Percentiles rank a stretch among this genome's conserved stretches.
phyloP scores from a whole-genome alignment of 2,329 filamentous ascomycete genomes.

The Colletotrichum viniferum region DNA sequence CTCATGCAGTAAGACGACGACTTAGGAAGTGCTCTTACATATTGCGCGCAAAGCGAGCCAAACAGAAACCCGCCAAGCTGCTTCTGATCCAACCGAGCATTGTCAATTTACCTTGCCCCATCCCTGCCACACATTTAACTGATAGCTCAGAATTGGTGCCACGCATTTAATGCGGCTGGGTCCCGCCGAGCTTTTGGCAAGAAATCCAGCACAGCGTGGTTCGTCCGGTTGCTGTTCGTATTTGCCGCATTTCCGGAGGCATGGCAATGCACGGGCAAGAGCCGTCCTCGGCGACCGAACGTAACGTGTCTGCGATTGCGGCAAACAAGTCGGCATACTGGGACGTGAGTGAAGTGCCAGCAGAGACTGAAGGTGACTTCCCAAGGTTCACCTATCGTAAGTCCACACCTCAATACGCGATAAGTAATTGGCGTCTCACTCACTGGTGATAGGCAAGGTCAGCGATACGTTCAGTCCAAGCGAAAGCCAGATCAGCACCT shows the following conservation, averaged over 20 bases:
- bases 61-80: not conserved
- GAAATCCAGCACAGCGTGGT: not conserved
- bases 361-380: not conserved
- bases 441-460: not conserved
- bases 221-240: fast-evolving
- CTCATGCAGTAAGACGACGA: not conserved
- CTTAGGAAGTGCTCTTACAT: not conserved
- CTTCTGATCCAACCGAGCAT: not conserved
- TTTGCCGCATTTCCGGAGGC: not conserved
- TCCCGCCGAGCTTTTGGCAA: not conserved
- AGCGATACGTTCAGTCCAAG: not conserved
- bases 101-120: not conserved
- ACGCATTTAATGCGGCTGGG: not conserved
- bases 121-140: not conserved
- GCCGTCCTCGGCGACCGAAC: not conserved
- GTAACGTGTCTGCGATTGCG: fast-evolving
- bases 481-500: not conserved
- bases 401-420: not conserved
- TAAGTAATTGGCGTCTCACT: not conserved
- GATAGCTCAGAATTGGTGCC: not conserved
- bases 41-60: not conserved
- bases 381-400: not conserved
- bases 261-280: not conserved
- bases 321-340: fast-evolving
- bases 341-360: not conserved